A percentile compares a stretch with the other conserved stretches of the same genome.
Conservation (phyloP, 2,329 filamentous ascomycete genomes). For the Verticillium tricorpus region DNA sequence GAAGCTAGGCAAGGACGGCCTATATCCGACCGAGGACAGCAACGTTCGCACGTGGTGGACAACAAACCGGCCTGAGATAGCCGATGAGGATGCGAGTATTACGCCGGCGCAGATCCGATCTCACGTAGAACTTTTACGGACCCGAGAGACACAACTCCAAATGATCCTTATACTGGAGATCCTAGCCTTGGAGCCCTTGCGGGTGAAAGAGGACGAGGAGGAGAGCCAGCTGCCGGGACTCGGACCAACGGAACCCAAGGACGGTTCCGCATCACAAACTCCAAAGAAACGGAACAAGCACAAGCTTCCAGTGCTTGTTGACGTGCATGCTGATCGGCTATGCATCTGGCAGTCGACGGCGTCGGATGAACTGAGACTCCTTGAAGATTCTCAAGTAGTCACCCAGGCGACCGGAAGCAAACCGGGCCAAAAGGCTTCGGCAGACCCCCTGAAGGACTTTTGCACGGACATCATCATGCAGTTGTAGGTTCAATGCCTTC, state of each 20-base stretch:
- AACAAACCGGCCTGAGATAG: conserved; percentile 45
- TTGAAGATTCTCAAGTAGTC: conserved; percentile 42
- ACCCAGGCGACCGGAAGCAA: conserved; percentile 26
- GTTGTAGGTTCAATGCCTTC: conserved; percentile 50
- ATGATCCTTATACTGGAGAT: conserved; percentile 77
- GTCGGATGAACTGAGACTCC: conserved; percentile 48
- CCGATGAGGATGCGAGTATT: conserved; percentile 38
- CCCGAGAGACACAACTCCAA: conserved; percentile 75
- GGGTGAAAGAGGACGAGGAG: conserved; percentile 31
- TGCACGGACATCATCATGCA: conserved; percentile 77
- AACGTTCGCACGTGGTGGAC: conserved; percentile 68
- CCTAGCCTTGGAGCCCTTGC: conserved; percentile 60
- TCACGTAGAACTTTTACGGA: conserved; percentile 61
- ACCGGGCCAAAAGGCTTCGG: conserved; percentile 34
- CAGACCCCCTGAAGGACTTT: conserved; percentile 69
- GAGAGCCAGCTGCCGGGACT: conserved; percentile 44
- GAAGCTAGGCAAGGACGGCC: conserved; percentile 62
- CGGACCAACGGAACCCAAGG: conserved; percentile 26
- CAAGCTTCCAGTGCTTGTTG: conserved; percentile 61
- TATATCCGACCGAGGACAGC: conserved; percentile 63
- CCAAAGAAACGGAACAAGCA: conserved; percentile 57
- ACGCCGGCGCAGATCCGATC: conserved; percentile 53
- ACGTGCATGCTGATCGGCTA: conserved; percentile 71
- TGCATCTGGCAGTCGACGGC: conserved; percentile 82
- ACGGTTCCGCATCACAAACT: conserved; percentile 23